phyloP scores from a whole-genome alignment of 805 yeast genomes.

The Kuraishia cidri region DNA sequence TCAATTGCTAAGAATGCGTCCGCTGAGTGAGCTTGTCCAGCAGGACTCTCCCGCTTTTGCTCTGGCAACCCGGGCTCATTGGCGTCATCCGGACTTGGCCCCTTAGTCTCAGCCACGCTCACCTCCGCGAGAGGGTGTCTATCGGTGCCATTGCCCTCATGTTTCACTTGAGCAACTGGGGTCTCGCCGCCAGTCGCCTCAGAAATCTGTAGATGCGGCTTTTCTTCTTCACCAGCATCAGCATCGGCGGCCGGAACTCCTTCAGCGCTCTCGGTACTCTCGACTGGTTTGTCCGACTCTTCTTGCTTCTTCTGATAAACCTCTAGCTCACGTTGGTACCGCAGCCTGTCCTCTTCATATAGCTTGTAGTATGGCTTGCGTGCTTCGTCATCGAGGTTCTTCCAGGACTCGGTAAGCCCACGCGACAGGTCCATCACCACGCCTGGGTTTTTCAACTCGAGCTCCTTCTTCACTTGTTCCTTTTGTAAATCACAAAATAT shows the following conservation, averaged over 20 bases:
- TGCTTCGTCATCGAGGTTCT: constrained; percentile 55
- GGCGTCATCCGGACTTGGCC: no score
- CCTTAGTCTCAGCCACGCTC: no score
- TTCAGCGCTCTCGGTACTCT: neutral
- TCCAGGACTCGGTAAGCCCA: constrained; percentile 84
- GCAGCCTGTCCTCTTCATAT: constrained; percentile 68
- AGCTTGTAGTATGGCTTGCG: constrained; percentile 66
- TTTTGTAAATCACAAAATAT: constrained; percentile 83
- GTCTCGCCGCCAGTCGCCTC: no score
- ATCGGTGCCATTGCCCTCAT: no score
- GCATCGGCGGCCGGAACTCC: neutral
- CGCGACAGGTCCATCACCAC: constrained; percentile 58
- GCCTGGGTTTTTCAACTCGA: constrained; percentile 43
- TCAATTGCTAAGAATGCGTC: no score
- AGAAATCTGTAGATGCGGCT: no score
- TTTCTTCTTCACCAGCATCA: no score
- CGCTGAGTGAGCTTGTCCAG: constrained; percentile 3
- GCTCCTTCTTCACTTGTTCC: constrained; percentile 54
- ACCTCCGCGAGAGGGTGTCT: no score
- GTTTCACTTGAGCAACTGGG: neutral
- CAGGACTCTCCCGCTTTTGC: no score
- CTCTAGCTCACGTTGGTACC: constrained; percentile 69
- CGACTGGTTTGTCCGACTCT: constrained; percentile 6
- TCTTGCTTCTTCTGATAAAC: constrained; percentile 16
- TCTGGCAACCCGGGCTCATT: no score